Base-by-base conservation (phyloP, 345 rosid genomes). In the Sisymbrium altissimum region DNA sequence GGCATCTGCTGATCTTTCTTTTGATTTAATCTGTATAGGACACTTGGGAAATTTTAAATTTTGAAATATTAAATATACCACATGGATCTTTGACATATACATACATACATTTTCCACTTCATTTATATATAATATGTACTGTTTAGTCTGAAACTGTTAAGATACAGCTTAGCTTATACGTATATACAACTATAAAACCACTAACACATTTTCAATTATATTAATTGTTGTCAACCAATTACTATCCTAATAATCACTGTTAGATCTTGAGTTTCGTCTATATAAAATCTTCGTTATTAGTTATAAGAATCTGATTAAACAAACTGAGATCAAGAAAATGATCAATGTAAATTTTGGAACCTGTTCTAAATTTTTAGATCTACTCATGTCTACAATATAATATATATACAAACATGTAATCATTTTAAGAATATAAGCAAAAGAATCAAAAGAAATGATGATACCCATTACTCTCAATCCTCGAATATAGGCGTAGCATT, bases 401-500 rank as follows among this genome's bases (percentile, higher is more conserved):
- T 7, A 14, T 6, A 17, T 35, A 35, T 8, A 9, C 32, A 15
- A n/a, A 46, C 46, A 38, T 71, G 19, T 59, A 48, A 46, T 38
- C 15, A 60, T 54, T 39, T 65, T 13, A 19, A 64, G 40, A 55
- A 48, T 17, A 27, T 23, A 59, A 35, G 38, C 15, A 43, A 43
- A 59, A 18, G 9, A 7, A 64, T 12, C 2, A 3, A 25, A 35
- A 66, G 9, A 45, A 35, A 36, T 29, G 15, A 63, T 38, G 54
- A 61, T 18, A 64, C 29, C 12, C 65, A 70, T 57, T 17, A 70
- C 71, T 38, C 44, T 59, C 52, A 68, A 40, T 69, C 82, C 79
- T 74, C 49, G 64, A 74, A 79, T 69, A 48, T 55, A 73, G 82
- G 76, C 76, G 78, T 55, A n/a, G 72, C 70, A 33, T 76, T 56